Evolutionary conservation across 2,329 filamentous ascomycete genomes (phyloP), one percentile per base, ranked within the genome.

Genomic region (Scedosporium apiospermum): DNA sequence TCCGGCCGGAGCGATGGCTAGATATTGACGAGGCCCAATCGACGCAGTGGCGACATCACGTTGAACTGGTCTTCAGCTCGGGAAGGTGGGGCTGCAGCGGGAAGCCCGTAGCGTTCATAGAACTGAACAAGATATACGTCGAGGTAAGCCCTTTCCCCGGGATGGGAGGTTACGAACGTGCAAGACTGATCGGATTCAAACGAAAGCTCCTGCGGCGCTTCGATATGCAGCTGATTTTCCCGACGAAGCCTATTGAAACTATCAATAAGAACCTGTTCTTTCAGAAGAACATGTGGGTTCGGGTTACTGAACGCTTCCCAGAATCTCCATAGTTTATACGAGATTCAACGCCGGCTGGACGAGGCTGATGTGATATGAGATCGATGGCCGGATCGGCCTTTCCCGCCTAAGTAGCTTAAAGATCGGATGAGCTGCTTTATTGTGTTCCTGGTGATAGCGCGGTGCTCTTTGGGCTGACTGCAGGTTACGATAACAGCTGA

Each of bases 401-500:
- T 89, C 81, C 16, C 74, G 70, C 76, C 80, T 87, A 23, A 84
- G 74, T 1, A 67, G 65, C 63, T 77, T 76, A 41, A 85, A 76
- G 61, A 26, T 53, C 0, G 64, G 2, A 60, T 58, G 3, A 65
- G 60, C 30, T 64, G 62, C 3, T 26, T 23, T 3, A 65, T 34
- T 2, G 65, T 63, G 10, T 41, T 66, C 2, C 76, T 76, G 62
- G 73, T 71, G 72, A 88, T 77, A 61, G 81, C 79, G 72, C 88
- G 88, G 68, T 87, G 81, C 64, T 76, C 76, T 27, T 73, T 68
- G 5, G 84, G 82, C 0, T 84, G 82, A 72, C 85, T 81, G 70
- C 88, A 78, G 1, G 83, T 86, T 30, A 86, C 78, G 51, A 87
- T 78, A 6, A 88, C 76, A 58, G 86, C 74, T 68, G 84, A 78